Base-by-base conservation (phyloP, 2,329 filamentous ascomycete genomes). In the Cordyceps fumosorosea region DNA sequence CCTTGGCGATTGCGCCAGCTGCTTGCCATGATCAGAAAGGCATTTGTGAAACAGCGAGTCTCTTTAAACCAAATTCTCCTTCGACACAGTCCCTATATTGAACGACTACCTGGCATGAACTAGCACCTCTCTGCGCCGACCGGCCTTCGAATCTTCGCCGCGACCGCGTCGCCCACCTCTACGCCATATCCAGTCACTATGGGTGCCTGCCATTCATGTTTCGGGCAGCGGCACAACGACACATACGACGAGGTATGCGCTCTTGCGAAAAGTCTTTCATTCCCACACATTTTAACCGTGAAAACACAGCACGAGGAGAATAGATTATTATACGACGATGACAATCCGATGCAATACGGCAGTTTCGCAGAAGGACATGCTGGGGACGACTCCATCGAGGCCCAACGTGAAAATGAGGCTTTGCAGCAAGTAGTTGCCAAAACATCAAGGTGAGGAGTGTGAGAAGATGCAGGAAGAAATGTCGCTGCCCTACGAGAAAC, bases 401-500 rank as follows among this genome's bases (percentile, higher is more conserved):
- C 81, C 29, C 84, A 87, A 72, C 79, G 84, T 65, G 85, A 88
- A 73, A 83, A 80, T 52, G 86, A 88, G 72, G 85, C 85, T 62
- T 73, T 88, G 57, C 84, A 87, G 71, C 79, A 82, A 66, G 84
- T 88, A 5, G 83, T 88, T 37, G 82, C 83, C 52, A 82, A 82
- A 66, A 88, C 85, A 55, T 86, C 85, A 54, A 84, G 86, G 85
- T 88, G 77, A 65, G 79, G 11, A 37, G 34, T 2, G 7, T 12
- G 11, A 10, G 7, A 37, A 12, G 18, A 42, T 42, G 18, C 20
- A 7, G 1, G 40, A 18, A 16, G 18, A 32, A 16, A 12, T 55
- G 5, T 0, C 14, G 29, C 10, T n/a, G 40, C 11, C 12, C 4
- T 6, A 14, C 37, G 18, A 16, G 6, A n/a, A 5, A 26, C 20